phyloP scores from a whole-genome alignment of 108 stramenopile genomes.

The Chaetoceros muelleri region DNA sequence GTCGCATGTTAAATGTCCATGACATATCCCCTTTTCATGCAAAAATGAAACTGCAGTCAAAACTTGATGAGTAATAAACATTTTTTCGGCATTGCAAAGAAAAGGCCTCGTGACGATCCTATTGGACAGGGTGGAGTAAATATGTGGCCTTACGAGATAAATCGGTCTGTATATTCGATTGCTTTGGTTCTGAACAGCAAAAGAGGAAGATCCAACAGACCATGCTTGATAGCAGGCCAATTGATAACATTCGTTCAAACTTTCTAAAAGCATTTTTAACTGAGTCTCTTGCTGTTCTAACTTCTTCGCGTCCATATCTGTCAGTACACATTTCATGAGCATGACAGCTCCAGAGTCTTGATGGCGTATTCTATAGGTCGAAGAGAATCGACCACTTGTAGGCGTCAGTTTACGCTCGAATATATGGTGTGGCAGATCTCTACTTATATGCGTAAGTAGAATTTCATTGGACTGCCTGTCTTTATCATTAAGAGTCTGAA shows the following conservation, averaged over 20 bases:
- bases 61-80: constrained; percentile 89
- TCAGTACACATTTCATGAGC: not conserved
- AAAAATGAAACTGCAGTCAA: constrained; percentile 72
- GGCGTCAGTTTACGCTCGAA: not conserved
- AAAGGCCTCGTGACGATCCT: constrained; percentile 92
- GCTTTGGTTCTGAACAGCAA: not conserved
- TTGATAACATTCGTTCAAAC: not conserved
- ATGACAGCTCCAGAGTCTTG: constrained; percentile 1
- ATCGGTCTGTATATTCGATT: constrained; percentile 23
- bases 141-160: constrained; percentile 80
- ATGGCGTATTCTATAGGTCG: not conserved
- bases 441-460: not conserved
- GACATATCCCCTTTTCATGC: constrained; percentile 68
- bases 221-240: not conserved
- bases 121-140: constrained; percentile 81
- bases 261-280: not conserved
- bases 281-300: not conserved
- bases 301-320: not conserved
- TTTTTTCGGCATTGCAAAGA: constrained; percentile 81
- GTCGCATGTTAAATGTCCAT: constrained; percentile 92
- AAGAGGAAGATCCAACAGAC: not conserved
- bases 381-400: not conserved
- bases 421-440: constrained; percentile 6
- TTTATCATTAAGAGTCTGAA: not conserved
- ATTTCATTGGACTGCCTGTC: not conserved